Conservation (phyloP, 768 basidiomycete genomes). For the Auriscalpium vulgare region DNA sequence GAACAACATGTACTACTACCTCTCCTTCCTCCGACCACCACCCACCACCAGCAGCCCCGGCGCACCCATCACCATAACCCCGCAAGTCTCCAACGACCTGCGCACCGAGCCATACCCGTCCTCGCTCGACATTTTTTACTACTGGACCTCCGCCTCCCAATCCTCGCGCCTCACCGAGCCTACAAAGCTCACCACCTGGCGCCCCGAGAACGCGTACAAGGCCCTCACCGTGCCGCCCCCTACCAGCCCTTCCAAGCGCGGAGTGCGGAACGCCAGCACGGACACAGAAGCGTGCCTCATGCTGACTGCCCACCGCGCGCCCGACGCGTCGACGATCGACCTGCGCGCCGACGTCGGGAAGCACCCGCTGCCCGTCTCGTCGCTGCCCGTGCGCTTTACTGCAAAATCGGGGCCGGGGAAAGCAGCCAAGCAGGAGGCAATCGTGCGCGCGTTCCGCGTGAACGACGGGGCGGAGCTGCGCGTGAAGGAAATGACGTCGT, state of each 20-base stretch:
- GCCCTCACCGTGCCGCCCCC: constrained; percentile 58
- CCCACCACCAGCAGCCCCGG: constrained; percentile 43
- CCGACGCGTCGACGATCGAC: constrained; percentile 28
- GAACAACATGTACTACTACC: constrained; percentile 69
- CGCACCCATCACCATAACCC: constrained; percentile 51
- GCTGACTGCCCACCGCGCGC: constrained; percentile 34
- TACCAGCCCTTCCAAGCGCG: constrained; percentile 7
- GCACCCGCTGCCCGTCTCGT: constrained; percentile 52
- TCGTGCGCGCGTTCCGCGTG: constrained; percentile 48
- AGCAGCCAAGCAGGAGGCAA: constrained; percentile 55
- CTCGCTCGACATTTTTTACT: constrained; percentile 59
- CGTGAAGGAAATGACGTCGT: constrained; percentile 76
- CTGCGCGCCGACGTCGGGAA: constrained; percentile 37
- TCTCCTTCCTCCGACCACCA: constrained; percentile 86
- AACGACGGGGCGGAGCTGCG: constrained; percentile 27
- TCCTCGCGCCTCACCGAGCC: constrained; percentile 30
- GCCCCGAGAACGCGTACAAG: constrained; percentile 63
- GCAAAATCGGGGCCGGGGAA: constrained; percentile 18
- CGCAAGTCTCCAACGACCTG: constrained; percentile 85
- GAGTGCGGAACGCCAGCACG: too few relatives aligned
- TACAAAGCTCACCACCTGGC: constrained; percentile 69
- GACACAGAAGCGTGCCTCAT: constrained; percentile 52
- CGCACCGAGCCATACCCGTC: constrained; percentile 62
- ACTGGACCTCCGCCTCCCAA: constrained; percentile 39
- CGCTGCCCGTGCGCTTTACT: constrained; percentile 52